These are phyloP conservation scores for Mrakia blollopis DNA, from an alignment of 768 basidiomycete genomes.

Conservation along the genomic window DNA sequence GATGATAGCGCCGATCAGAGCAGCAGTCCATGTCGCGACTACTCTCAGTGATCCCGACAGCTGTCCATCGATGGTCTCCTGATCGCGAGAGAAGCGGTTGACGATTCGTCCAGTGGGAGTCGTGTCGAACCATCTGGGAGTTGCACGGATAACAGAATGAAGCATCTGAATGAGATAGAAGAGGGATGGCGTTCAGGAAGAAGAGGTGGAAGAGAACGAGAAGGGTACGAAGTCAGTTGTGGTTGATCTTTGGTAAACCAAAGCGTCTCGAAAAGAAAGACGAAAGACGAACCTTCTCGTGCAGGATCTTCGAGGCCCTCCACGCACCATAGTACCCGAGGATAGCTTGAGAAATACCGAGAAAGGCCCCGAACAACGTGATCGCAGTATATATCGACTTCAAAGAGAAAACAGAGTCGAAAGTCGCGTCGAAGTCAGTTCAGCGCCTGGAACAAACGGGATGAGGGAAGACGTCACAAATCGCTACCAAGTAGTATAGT, in stretches of 20 bases:
- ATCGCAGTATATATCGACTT: slow-evolving; percentile 45
- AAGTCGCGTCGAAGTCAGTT: background rate
- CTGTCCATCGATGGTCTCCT: slow-evolving; percentile 78
- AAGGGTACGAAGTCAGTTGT: background rate
- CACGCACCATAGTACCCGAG: slow-evolving; percentile 52
- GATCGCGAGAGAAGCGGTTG: slow-evolving; percentile 52
- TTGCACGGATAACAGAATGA: slow-evolving; percentile 67
- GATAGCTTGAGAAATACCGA: slow-evolving; percentile 39
- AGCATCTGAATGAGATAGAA: slow-evolving; percentile 51
- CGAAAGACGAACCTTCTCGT: slow-evolving; percentile 47
- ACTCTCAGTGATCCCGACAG: slow-evolving; percentile 53
- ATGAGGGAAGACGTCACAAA: slow-evolving; percentile 35
- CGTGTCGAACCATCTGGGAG: slow-evolving; percentile 65
- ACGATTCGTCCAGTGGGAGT: slow-evolving; percentile 63
- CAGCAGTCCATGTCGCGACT: slow-evolving; percentile 71
- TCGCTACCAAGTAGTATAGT: slow-evolving; percentile 65
- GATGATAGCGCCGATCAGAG: slow-evolving; percentile 69
- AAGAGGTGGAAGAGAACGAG: background rate
- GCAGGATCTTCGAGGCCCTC: slow-evolving; percentile 38
- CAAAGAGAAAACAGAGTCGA: background rate
- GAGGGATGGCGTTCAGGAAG: too few relatives aligned
- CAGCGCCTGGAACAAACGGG: background rate
- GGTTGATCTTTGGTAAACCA: too few relatives aligned
- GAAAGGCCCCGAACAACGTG: slow-evolving; percentile 52
- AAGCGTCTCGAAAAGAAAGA: too few relatives aligned